Conservation (phyloP, 1,284 basidiomycete species). For the Microstroma glucosiphilum region DNA sequence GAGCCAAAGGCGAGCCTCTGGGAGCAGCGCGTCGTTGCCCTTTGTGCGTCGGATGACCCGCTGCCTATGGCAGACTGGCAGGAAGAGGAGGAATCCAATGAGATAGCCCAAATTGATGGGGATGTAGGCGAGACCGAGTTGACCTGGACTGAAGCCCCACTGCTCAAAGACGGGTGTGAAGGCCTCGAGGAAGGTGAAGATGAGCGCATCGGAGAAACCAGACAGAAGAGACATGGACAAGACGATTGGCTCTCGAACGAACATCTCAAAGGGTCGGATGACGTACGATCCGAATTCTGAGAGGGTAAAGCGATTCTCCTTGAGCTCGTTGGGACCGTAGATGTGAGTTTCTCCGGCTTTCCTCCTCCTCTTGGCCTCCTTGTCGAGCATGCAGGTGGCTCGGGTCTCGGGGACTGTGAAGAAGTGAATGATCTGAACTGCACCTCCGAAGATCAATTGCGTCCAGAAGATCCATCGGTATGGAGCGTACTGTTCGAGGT, state of each 20-base stretch:
- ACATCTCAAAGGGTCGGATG: slow-evolving; percentile 51
- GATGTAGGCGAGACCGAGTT: slow-evolving; percentile 50
- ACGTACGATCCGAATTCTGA: slow-evolving; percentile 50
- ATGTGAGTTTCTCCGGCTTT: slow-evolving; percentile 45
- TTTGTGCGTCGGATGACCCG: slow-evolving; percentile 25
- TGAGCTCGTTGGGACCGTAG: slow-evolving; percentile 53
- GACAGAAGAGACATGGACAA: slow-evolving; percentile 52
- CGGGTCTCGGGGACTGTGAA: slow-evolving; percentile 53
- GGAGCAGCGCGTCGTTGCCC: slow-evolving; percentile 39
- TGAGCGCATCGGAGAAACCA: slow-evolving; percentile 52
- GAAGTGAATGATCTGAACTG: slow-evolving; percentile 52
- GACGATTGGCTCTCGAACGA: slow-evolving; percentile 53
- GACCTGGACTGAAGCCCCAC: slow-evolving; percentile 51
- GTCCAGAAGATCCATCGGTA: slow-evolving; percentile 51
- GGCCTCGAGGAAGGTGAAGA: slow-evolving; percentile 54
- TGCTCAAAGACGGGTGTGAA: slow-evolving; percentile 53
- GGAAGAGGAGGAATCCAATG: slow-evolving; percentile 50
- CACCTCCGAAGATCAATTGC: slow-evolving; percentile 52
- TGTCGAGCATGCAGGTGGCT: slow-evolving; percentile 51
- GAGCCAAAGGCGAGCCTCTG: slow-evolving; percentile 52
- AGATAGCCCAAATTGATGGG: slow-evolving; percentile 53
- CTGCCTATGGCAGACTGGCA: slow-evolving; percentile 48
- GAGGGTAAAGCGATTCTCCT: slow-evolving; percentile 47
- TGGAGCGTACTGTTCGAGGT: slow-evolving; percentile 26
- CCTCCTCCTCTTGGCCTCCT: slow-evolving; percentile 51